Base-by-base conservation (phyloP, 371 early-diverging fungal genomes). In the Entomophthora muscae region DNA sequence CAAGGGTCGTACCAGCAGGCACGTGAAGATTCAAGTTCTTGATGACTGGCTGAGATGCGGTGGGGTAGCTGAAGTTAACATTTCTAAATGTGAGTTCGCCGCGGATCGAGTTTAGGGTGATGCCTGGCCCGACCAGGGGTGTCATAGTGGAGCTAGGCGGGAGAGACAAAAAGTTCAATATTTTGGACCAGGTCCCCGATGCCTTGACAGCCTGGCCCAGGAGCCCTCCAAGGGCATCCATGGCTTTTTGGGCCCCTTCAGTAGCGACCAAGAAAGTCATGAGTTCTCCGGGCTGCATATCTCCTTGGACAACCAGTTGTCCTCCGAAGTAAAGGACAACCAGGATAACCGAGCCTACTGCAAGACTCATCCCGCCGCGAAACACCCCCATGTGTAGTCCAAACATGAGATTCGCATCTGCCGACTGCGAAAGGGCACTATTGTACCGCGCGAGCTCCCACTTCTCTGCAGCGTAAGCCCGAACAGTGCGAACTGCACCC, bases 191-290 rank as follows among this genome's bases (percentile, higher is more conserved):
- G 23, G 17, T 17, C 21, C 13, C 13, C 21, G n/a, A 32, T 17
- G 13, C 21, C 33, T 84, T 83, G 65, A 90, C 81, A 0, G 78
- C 74, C 67, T 90, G 89, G 23, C 89, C 87, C 71, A 88, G 78
- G 55, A 90, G 69, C 2, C 78, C 80, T 26, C 89, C 89, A 23
- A 89, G 72, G 29, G 58, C 70, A 73, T 81, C 83, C 27, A 88
- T 69, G 2, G 90, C 82, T 55, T 78, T 75, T 61, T 90, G 89
- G 0, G 88, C 82, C 5, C 78, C 78, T 69, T 90, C 89, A 1
- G 83, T 83, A 2, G 88, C 82, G 1, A 88, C 69, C 83, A 88
- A 78, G 65, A 84, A 90, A 0, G 83, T 77, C 82, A 85, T 83
- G 13, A 86, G 71, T 31, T 83, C 80, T 32, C 89, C 90, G 12